Base-by-base conservation (phyloP, 805 yeast genomes). In the Candida stauntonica region DNA sequence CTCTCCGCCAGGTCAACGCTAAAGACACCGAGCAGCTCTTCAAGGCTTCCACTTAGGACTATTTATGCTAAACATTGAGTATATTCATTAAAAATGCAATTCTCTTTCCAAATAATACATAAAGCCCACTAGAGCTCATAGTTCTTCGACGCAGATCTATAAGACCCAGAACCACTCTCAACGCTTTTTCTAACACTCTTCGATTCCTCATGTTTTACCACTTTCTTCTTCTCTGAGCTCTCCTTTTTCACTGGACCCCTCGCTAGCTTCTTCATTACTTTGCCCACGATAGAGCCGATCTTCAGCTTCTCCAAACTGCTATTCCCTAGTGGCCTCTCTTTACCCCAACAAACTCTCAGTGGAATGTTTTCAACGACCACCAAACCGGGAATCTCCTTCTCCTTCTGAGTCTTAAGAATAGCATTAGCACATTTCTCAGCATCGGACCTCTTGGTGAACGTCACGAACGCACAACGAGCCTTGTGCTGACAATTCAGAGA, bases 391-490 rank as follows among this genome's bases (percentile, higher is more conserved):
- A 31, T 31, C 6, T 73, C 69, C 15, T 29, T 44, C 23, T 33
- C 42, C 28, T 26, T 38, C 30, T 32, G 45, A 13, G 31, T 31
- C 29, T 35, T 38, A 20, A 35, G 36, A 6, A 47, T 36, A 1
- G 72, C 62, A 2, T 58, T 51, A 3, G 66, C 66, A 15, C 52
- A 54, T 1, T 13, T 13, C 36, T 77, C 81, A 1, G 91, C 89
- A 3, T 67, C 61, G 3, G 53, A 45, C 33, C 82, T 58, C 3
- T 65, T 62, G 5, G 57, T 48, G 51, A 76, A 84, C n/a, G 72
- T 67, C 3, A 84, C 62, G 52, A 67, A 83, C 5, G 86, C 95
- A 53, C 82, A 73, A 38, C 72, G 64, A 2, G 88, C 81, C 17
- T 65, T 61, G 45, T 79, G 86, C 27, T 75, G 68, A 17, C 80